Evolutionary conservation across 768 basidiomycete species (phyloP).

Genomic region (Amanita muscaria): DNA sequence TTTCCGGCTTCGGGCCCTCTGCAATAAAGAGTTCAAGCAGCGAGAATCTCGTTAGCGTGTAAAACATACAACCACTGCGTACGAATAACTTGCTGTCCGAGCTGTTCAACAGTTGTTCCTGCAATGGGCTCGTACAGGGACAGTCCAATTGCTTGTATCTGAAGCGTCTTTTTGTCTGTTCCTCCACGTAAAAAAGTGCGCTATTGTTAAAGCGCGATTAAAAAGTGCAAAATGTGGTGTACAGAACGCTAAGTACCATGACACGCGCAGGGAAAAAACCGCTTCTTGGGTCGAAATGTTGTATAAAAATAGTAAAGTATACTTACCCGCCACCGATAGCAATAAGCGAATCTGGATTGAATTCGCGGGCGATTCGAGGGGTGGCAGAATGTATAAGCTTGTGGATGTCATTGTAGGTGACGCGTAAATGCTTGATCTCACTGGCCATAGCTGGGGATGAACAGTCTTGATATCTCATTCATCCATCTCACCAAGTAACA

Average conservation of each 20-base stretch:
- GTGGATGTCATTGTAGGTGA: conserved; percentile 92
- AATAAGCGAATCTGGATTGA: conserved; percentile 81
- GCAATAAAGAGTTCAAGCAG: conserved; percentile 4
- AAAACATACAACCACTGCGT: conserved; percentile 89
- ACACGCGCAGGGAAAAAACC: conserved; percentile 96
- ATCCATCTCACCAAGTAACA: no score
- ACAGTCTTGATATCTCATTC: no score
- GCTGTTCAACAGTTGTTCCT: conserved; percentile 60
- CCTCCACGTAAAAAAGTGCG: conserved; percentile 78
- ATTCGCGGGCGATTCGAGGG: conserved; percentile 60
- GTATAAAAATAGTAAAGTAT: no score
- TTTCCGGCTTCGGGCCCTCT: conserved; percentile 62
- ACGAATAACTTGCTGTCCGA: conserved; percentile 79
- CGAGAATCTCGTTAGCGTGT: conserved; percentile 6
- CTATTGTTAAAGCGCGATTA: conserved; percentile 23
- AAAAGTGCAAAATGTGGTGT: conserved; percentile 2
- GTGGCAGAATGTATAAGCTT: conserved; percentile 69
- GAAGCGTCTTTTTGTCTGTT: conserved; percentile 66
- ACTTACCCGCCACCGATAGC: no score
- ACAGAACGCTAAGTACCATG: conserved; percentile 39
- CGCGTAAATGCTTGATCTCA: conserved; percentile 51
- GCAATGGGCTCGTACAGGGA: conserved; percentile 90
- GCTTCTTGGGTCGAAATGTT: no score
- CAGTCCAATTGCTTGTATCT: conserved; percentile 94
- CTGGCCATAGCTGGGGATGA: conserved; percentile 27